phyloP scores from a whole-genome alignment of 257 asterid genomes.

The Solanum corneliomulleri region DNA sequence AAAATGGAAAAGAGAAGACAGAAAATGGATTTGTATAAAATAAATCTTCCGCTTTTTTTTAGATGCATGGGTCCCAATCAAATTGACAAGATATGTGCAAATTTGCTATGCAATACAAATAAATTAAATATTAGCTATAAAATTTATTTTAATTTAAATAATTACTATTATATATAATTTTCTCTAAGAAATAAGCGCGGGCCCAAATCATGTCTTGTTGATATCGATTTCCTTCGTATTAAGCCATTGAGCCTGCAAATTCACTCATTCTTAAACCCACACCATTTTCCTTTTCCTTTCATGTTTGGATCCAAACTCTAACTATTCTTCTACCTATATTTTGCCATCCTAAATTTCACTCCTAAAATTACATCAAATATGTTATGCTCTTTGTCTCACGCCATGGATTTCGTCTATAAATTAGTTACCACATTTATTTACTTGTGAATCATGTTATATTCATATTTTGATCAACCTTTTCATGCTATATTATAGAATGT shows the following conservation, averaged over 20 bases:
- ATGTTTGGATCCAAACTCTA: neutral
- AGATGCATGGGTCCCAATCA: too few relatives aligned
- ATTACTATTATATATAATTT: too few relatives aligned
- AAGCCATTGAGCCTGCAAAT: neutral
- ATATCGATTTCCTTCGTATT: neutral
- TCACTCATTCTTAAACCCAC: neutral
- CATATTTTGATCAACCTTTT: too few relatives aligned
- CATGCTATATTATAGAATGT: neutral
- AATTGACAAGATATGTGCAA: too few relatives aligned
- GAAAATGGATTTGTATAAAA: too few relatives aligned
- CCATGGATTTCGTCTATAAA: neutral
- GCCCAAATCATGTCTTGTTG: neutral
- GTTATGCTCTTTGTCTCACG: neutral
- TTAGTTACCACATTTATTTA: neutral
- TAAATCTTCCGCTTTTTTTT: too few relatives aligned
- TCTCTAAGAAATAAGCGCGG: neutral
- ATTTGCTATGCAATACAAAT: too few relatives aligned
- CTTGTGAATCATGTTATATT: neutral
- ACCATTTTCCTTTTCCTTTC: neutral
- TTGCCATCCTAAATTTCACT: neutral
- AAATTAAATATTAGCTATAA: too few relatives aligned
- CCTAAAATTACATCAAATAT: neutral
- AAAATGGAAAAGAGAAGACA: too few relatives aligned
- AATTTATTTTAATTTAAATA: too few relatives aligned
- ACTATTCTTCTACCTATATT: neutral